Evolutionary conservation across 164 flowering plant species (phyloP), one percentile per base, ranked within the genome.

Genomic region (Akebia trifoliata): DNA sequence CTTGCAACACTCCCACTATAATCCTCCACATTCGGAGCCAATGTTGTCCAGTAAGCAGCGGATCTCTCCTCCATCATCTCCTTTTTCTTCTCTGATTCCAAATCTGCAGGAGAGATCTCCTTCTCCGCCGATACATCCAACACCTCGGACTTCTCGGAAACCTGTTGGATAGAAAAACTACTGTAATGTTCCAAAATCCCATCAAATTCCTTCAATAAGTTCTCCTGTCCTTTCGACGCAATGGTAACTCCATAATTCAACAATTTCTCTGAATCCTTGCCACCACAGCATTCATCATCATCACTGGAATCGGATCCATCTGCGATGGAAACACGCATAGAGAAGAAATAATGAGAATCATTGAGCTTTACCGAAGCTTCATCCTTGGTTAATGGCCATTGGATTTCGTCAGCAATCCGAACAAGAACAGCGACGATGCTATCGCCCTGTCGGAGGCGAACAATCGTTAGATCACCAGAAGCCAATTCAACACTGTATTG

Each of bases 1-100:
- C 69, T 83, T 1, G 97, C 90, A 2, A 78, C 71, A 0, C 21
- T 42, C 3, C 93, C 80, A 50, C 89, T 84, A 43, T 90, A 90
- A 51, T 93, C 97, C 81, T 90, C 99, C 71, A 90, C 97, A 67
- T 90, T 87, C 0, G 97, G 97, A 0, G 99, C 96, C 71, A 90
- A 53, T 0, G 99, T 87, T 1, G 99, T 90, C 99, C 97, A 90
- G 22, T 84, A 93, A 17, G 94, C 96, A 0, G 82, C 81, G 4
- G 81, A 76, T 9, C 64, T 69, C 67, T 76, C 74, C 83, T 82
- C 86, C 79, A 81, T 61, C 78, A 58, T n/a, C 65, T 82, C 82
- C 75, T 63, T 81, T 66, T 74, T 78, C 69, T 70, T 57, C 68
- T 56, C 71, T 1, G 65, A 73, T 56, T 57, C 47, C 82, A 90